phyloP scores from a whole-genome alignment of 345 rosid species.

The Eucalyptus curtisii region DNA sequence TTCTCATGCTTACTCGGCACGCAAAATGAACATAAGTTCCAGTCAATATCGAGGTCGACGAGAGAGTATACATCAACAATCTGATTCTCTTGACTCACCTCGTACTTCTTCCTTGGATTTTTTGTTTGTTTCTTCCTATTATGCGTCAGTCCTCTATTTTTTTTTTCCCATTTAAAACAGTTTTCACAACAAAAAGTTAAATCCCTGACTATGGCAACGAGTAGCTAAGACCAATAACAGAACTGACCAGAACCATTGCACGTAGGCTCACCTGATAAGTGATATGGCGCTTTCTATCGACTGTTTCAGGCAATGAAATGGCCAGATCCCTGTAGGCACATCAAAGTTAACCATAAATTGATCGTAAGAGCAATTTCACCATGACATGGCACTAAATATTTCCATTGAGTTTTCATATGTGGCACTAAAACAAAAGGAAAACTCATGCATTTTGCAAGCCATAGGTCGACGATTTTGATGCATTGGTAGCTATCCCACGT shows the following conservation, averaged over 20 bases:
- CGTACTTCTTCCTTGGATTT: conserved; percentile 79
- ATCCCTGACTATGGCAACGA: background rate
- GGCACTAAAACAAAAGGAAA: background rate
- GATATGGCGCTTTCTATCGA: conserved; percentile 58
- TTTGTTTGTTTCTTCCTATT: conserved; percentile 41
- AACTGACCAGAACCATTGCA: background rate
- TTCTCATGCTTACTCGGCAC: conserved; percentile 38
- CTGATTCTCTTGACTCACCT: conserved; percentile 18
- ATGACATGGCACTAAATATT: background rate
- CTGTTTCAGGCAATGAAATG: conserved; percentile 33
- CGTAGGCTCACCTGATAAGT: conserved; percentile 27
- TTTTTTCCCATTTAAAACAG: conserved; percentile 39
- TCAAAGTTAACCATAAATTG: background rate
- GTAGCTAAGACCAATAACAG: background rate
- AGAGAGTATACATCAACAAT: background rate
- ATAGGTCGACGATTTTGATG: background rate
- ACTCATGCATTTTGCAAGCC: background rate
- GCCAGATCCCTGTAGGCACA: conserved; percentile 14
- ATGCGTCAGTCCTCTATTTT: conserved; percentile 56
- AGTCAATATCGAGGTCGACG: background rate
- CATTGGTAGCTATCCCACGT: background rate
- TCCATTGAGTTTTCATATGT: background rate
- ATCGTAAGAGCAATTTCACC: background rate
- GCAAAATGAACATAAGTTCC: background rate
- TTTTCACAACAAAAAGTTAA: background rate